Evolutionary conservation across 768 basidiomycete species (phyloP).

Genomic region (Sarcomyxa edulis): DNA sequence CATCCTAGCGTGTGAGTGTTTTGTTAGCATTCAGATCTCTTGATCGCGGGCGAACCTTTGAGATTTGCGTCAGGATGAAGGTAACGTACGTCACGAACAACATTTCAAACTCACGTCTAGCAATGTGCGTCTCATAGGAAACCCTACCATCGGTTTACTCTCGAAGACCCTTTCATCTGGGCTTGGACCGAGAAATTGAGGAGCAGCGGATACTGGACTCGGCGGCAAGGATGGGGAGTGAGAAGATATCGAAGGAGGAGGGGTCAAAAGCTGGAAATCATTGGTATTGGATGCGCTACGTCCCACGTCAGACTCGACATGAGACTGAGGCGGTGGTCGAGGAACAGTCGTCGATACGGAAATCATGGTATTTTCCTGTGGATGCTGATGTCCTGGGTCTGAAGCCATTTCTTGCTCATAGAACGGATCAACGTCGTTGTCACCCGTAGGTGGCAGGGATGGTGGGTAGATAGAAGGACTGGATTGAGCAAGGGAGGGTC

Average conservation of each 20-base stretch:
- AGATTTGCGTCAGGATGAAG: background rate
- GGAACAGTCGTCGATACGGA: slow-evolving; percentile 11
- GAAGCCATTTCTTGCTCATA: slow-evolving; percentile 13
- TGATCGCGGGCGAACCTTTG: slow-evolving; percentile 11
- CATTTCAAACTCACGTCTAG: slow-evolving; percentile 11
- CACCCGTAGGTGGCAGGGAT: slow-evolving; percentile 33
- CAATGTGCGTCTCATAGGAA: slow-evolving; percentile 14
- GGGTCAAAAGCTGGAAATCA: slow-evolving; percentile 31
- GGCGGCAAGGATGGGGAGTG: slow-evolving; percentile 19
- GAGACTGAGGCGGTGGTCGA: slow-evolving; percentile 4
- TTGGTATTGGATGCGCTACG: slow-evolving; percentile 4
- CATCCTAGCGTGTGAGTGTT: too few species aligned
- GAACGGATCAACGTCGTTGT: slow-evolving; percentile 15
- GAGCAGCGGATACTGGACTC: too few species aligned
- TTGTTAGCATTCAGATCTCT: too few species aligned
- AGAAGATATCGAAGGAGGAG: slow-evolving; percentile 35
- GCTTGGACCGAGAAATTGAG: too few species aligned
- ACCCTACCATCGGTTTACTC: too few species aligned
- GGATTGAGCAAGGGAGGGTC: slow-evolving; percentile 32
- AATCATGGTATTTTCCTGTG: background rate
- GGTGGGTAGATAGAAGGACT: slow-evolving; percentile 48
- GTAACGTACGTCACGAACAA: background rate
- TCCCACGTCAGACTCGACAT: slow-evolving; percentile 1
- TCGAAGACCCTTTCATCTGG: too few species aligned
- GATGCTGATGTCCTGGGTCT: slow-evolving; percentile 1